Evolutionary conservation across 1,284 basidiomycete genomes (phyloP), one percentile per base, ranked within the genome.

Genomic region (Cryptococcus sp.): DNA sequence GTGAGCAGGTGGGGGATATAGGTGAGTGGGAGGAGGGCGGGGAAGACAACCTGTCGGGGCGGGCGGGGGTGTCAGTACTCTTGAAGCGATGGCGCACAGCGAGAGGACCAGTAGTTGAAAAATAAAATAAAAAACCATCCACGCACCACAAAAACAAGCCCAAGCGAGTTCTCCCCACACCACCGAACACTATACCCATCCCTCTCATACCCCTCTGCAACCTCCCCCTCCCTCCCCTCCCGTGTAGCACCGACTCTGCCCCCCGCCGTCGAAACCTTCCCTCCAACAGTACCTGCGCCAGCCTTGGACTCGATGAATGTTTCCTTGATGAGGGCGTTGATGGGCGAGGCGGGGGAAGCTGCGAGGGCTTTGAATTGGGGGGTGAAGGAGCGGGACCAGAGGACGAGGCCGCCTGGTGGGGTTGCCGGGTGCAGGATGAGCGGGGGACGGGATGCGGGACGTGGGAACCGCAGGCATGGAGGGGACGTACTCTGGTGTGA

Each of bases 311-410:
- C 91, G 65, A 96, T 92, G 52, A 97, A 82, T 11, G 89, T 89
- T 64, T 94, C 90, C 33, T 88, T 86, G 66, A 97, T 87, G 64
- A 95, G 84, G 20, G 88, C 85, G 76, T 94, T 94, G 52, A 96
- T 85, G 1, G 92, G 93, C 0, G 91, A 93, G 3, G 87, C 79
- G 6, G 87, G 81, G n/a, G 88, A 87, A 49, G 83, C 81, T 39
- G 87, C 85, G 50, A 89, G 79, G 35, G 85, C 81, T 7, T 84
- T 82, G 50, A 89, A 88, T 42, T 88, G 84, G 23, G 91, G 91
- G 0, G 90, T 93, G 77, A 92, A 96, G 1, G 90, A 92, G 58
- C 87, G 85, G 21, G 89, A 91, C 91, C 91, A 97, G 37, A 97
- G 82, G 38, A 97, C 87, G 55, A 95, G 80, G 36, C 93, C 93